Conservation (phyloP, 2,329 filamentous ascomycete genomes). For the Xylaria sp. region DNA sequence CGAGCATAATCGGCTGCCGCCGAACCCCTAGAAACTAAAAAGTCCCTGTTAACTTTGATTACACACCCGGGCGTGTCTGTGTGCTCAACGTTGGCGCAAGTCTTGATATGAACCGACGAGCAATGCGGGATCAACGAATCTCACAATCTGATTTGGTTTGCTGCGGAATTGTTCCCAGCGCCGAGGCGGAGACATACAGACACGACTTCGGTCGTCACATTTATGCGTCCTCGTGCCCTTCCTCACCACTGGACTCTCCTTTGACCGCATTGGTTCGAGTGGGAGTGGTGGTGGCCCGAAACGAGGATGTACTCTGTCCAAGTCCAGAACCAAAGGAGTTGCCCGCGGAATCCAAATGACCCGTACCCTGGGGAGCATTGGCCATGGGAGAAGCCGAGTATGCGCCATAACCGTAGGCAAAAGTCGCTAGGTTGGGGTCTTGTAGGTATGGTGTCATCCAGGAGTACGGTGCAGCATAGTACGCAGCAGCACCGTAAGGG, state of each 20-base stretch:
- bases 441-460: slow-evolving; percentile 35
- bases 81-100: neutral
- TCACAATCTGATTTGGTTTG: no score
- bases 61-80: neutral
- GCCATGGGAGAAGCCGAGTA: slow-evolving; percentile 6
- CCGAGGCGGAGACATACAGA: neutral
- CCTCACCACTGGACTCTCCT: neutral
- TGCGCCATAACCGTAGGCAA: slow-evolving; percentile 12
- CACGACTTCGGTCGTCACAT: neutral
- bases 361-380: neutral
- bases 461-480: slow-evolving; percentile 19
- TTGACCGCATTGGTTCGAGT: neutral
- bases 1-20: neutral
- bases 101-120: neutral
- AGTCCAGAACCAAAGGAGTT: neutral
- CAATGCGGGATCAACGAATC: neutral
- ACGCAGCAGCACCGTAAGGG: slow-evolving; percentile 19
- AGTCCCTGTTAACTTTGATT: neutral
- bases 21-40: neutral
- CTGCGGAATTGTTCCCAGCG: no score
- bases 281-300: neutral
- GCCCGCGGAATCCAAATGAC: neutral
- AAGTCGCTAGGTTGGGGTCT: slow-evolving; percentile 23
- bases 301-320: neutral
- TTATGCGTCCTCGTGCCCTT: neutral